phyloP scores from a whole-genome alignment of 2,329 filamentous ascomycete genomes.

The Botrytis pseudocinerea region DNA sequence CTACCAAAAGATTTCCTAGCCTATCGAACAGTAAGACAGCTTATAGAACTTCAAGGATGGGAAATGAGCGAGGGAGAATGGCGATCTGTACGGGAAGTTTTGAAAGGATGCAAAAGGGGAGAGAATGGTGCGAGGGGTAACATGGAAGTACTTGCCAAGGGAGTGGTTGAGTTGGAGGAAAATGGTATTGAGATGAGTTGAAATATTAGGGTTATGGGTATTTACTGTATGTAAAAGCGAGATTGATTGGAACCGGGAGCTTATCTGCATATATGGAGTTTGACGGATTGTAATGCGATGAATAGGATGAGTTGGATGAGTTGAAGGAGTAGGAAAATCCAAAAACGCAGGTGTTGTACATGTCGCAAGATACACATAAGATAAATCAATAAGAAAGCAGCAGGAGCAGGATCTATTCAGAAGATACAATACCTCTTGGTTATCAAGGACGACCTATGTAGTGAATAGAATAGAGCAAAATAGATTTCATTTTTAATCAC shows the following conservation, averaged over 20 bases:
- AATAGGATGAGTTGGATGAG: too few species aligned
- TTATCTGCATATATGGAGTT: not conserved
- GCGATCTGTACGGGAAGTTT: not conserved
- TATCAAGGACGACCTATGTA: not conserved
- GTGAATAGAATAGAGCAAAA: not conserved
- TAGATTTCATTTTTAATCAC: not conserved
- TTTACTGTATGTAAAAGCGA: not conserved
- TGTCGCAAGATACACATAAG: not conserved
- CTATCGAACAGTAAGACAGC: slow-evolving; percentile 1
- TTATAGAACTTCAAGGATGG: slow-evolving; percentile 11
- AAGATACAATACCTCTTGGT: not conserved
- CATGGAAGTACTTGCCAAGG: not conserved
- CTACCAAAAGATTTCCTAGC: not conserved
- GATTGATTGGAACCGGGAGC: not conserved
- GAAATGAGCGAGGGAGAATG: slow-evolving; percentile 7
- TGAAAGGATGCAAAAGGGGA: not conserved
- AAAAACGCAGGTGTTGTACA: too few species aligned
- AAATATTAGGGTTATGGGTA: not conserved
- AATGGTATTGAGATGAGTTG: not conserved
- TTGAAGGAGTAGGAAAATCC: too few species aligned
- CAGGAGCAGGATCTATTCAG: too few species aligned
- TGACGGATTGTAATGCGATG: not conserved
- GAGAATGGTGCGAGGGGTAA: not conserved
- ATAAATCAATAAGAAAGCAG: not conserved
- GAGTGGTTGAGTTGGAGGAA: not conserved